Evolutionary conservation across 306 rosid genomes (phyloP), one percentile per base, ranked within the genome.

Genomic region (Lagenaria siceraria): DNA sequence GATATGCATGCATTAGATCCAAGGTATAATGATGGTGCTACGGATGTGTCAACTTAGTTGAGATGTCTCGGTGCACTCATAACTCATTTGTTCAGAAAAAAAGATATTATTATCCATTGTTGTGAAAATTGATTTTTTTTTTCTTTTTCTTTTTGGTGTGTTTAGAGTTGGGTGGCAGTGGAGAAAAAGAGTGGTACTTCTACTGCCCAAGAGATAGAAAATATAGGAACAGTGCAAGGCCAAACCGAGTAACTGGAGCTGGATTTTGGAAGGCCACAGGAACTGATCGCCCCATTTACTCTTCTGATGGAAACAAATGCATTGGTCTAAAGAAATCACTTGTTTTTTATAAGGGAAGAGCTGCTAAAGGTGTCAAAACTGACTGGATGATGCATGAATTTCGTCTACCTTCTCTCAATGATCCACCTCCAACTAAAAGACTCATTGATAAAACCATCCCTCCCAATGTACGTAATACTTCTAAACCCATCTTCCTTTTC

Each of bases 331-430:
- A 91, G 92, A 94, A 94, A 78, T 94, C 98, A 15, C 86, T 94
- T 3, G 98, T 94, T 1, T 94, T 94, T 80, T 94, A 94, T 88
- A 88, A 85, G 80, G 98, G 98, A 0, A 87, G 97, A 86, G 98
- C 98, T 42, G 97, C 98, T 73, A 91, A 87, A 68, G 98, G 98
- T 0, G 82, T 91, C 81, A 94, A 94, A 87, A 94, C 98, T 79
- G 97, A 91, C 53, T 94, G 98, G 98, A 94, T 94, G 98, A 94
- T 94, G 97, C 98, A 94, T 74, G 98, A 94, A 90, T 94, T 94
- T 72, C 89, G 98, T 24, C 74, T 94, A 7, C 98, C 98, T 76
- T 90, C 96, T 77, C 86, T 91, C 63, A 63, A 80, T 0, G 91
- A 91, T 22, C 80, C 84, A 14, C 76, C 87, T 3, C 78, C 89